Evolutionary conservation across 2,329 filamentous ascomycete species (phyloP).

Genomic region (Diaporthe ilicicola): DNA sequence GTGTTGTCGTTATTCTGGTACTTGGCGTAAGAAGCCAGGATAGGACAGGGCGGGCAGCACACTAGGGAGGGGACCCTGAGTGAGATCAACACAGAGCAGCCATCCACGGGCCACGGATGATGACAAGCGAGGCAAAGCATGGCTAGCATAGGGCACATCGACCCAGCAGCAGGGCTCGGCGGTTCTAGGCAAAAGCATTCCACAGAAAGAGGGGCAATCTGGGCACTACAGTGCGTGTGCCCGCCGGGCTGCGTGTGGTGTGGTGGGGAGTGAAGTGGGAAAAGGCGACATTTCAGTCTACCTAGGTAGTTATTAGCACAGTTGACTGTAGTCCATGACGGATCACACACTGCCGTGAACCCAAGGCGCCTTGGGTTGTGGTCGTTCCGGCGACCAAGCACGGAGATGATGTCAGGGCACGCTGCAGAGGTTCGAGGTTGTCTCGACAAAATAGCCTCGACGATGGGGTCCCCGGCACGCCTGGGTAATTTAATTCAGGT

Average conservation of each 20-base stretch:
- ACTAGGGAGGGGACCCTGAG: constrained; percentile 17
- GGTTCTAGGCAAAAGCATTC: constrained; percentile 23
- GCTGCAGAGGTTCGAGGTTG: constrained; percentile 3
- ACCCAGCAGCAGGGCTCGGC: constrained; percentile 17
- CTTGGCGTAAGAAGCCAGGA: neutral
- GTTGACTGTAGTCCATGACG: neutral
- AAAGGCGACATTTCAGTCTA: too few relatives aligned
- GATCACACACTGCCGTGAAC: neutral
- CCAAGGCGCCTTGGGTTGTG: neutral
- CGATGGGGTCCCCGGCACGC: neutral
- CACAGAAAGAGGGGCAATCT: constrained; percentile 11
- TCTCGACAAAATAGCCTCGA: constrained; percentile 9
- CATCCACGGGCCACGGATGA: neutral
- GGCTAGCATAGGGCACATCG: neutral
- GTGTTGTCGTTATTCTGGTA: too few relatives aligned
- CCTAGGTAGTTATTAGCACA: too few relatives aligned
- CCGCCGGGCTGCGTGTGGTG: neutral
- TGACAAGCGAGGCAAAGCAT: constrained; percentile 11
- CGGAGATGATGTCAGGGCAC: constrained; percentile 15
- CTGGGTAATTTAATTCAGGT: constrained; percentile 20
- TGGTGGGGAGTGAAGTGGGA: neutral
- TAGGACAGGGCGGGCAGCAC: neutral
- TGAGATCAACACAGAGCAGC: constrained; percentile 4
- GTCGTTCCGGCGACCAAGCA: neutral
- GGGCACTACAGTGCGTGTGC: neutral